Base-by-base conservation (phyloP, 441 rosid genomes). In the Eutrema salsugineum region DNA sequence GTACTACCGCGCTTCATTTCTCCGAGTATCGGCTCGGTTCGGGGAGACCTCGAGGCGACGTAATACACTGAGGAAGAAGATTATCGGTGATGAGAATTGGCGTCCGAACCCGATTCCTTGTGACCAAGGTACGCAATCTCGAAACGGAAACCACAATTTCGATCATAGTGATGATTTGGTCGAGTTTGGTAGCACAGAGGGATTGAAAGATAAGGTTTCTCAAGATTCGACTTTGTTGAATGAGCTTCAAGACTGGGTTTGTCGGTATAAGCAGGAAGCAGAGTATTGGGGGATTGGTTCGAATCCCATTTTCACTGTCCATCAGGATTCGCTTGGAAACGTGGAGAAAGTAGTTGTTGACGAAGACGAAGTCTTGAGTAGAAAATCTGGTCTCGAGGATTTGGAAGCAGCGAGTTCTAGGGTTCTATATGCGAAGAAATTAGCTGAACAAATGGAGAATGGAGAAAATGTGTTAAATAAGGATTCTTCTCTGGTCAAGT, bases 201-300 rank as follows among this genome's bases (percentile, higher is more conserved):
- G 81, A 48, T 70, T 68, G 9, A 80, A 84, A 68, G 43, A 69
- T 62, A 67, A 72, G 33, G 73, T 30, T 33, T 30, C 80, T 39
- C 81, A 82, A 51, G 88, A 83, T 32, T 91, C 93, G 39, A 82
- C 50, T 75, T 65, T 87, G 73, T 51, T 83, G 71, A 81, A 63
- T 65, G 86, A 83, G 79, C 80, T 93, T 46, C 89, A 88, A 82
- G 78, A 79, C 15, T 91, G 97, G 98, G 79, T 81, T 71, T 75
- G 77, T 71, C 86, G 81, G 76, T 89, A 71, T 59, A 84, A 81
- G 71, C 82, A 81, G 72, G 98, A 91, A 83, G 39, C 75, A 66
- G 91, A 85, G 51, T 81, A 55, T 61, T 93, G 96, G 98, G 96
- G 98, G 8, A 49, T 88, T 27, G 98, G 96, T 51, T 80, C 90